Conservation (phyloP, 768 basidiomycete genomes). For the Rhodotorula taiwanensis region DNA sequence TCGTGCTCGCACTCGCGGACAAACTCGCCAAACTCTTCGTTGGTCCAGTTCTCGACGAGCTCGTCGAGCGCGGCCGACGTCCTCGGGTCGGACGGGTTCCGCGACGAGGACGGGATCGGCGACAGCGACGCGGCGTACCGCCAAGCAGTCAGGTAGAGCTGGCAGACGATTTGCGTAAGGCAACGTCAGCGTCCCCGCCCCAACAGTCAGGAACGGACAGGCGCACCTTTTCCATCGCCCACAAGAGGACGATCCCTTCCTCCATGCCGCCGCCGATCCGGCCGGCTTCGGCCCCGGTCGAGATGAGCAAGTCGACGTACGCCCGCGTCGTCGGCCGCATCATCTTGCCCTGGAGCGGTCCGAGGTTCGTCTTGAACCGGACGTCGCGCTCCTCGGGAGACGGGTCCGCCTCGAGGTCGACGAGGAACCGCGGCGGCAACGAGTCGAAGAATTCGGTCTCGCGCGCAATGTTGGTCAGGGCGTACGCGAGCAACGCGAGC, state of each 20-base stretch:
- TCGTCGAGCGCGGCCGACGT: slow-evolving; percentile 43
- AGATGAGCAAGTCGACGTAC: slow-evolving; percentile 63
- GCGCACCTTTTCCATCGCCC: slow-evolving; percentile 69
- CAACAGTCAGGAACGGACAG: not conserved
- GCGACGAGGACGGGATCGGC: slow-evolving; percentile 31
- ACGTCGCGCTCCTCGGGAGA: not conserved
- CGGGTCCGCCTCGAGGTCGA: slow-evolving; percentile 44
- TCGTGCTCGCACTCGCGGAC: slow-evolving; percentile 39
- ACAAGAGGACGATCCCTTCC: slow-evolving; percentile 65
- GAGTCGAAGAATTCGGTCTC: slow-evolving; percentile 59
- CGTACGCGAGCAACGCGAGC: slow-evolving; percentile 22
- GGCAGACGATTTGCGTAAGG: not conserved
- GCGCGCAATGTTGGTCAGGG: slow-evolving; percentile 51
- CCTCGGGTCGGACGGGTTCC: slow-evolving; percentile 32
- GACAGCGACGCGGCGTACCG: slow-evolving; percentile 40
- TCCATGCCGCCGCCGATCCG: slow-evolving; percentile 49
- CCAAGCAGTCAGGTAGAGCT: slow-evolving; percentile 71
- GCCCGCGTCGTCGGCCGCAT: slow-evolving; percentile 60
- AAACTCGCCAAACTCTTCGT: slow-evolving; percentile 42
- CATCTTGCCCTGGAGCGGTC: slow-evolving; percentile 49
- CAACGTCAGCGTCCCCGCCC: not conserved
- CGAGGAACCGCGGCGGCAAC: slow-evolving; percentile 49
- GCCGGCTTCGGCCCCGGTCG: slow-evolving; percentile 48
- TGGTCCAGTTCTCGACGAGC: slow-evolving; percentile 62
- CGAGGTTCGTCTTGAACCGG: not conserved